These are phyloP conservation scores for Volvox reticuliferus DNA, from an alignment of 139 green algal genomes.

Conservation along the genomic window DNA sequence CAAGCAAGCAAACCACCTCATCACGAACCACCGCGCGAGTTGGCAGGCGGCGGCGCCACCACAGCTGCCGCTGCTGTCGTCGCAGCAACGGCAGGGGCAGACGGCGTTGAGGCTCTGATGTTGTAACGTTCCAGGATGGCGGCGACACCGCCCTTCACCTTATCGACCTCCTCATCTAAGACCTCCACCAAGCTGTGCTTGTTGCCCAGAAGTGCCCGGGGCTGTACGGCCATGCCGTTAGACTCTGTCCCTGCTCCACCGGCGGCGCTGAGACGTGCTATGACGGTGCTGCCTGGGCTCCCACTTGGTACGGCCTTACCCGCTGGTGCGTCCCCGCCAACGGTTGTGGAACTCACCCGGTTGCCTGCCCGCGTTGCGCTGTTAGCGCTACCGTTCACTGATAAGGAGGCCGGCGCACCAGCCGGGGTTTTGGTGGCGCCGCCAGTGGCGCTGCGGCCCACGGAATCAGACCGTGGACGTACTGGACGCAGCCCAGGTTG, in stretches of 20 bases:
- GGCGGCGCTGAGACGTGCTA: slow-evolving; percentile 1
- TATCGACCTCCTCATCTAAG: slow-evolving; percentile 51
- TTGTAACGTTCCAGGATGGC: slow-evolving; percentile 54
- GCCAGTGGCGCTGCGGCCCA: not conserved
- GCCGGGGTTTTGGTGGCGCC: not conserved
- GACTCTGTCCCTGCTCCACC: not conserved
- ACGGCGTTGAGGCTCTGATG: slow-evolving; percentile 24
- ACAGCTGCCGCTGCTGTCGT: not conserved
- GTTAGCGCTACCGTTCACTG: not conserved
- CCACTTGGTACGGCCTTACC: not conserved
- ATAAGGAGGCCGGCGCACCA: too few relatives aligned
- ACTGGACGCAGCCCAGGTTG: not conserved
- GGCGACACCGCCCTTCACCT: slow-evolving; percentile 49
- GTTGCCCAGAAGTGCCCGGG: not conserved
- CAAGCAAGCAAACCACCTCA: too few relatives aligned
- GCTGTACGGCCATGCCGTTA: slow-evolving; percentile 7
- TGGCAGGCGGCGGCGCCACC: not conserved
- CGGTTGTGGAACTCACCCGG: not conserved
- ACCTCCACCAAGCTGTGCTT: slow-evolving; percentile 35
- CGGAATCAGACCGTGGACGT: not conserved
- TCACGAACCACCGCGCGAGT: not conserved
- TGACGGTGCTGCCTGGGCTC: not conserved
- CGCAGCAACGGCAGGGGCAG: not conserved
- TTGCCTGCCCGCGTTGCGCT: not conserved
- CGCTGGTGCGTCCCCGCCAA: not conserved